Evolutionary conservation across 2,329 filamentous ascomycete genomes (phyloP).

Genomic region (Xylogone sp.): DNA sequence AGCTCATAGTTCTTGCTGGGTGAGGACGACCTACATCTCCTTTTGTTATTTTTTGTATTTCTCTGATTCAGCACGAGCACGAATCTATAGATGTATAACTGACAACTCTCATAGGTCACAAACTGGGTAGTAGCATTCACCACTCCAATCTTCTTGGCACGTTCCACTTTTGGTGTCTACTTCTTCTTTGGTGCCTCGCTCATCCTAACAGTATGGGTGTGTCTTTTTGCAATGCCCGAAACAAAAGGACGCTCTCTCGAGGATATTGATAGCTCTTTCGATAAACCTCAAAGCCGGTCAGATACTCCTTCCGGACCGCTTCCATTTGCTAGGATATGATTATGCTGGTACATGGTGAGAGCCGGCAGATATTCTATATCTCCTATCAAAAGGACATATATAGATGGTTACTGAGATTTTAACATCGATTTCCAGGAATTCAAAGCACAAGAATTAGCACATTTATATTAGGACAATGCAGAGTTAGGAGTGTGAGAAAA

Average conservation of each 20-base stretch:
- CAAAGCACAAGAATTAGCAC: too few relatives aligned
- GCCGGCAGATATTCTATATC: too few relatives aligned
- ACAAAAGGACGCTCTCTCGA: constrained; percentile 21
- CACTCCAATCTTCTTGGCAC: constrained; percentile 26
- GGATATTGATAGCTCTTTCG: constrained; percentile 9
- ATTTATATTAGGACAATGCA: too few relatives aligned
- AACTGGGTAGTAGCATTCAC: constrained; percentile 30
- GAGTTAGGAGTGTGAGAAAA: too few relatives aligned
- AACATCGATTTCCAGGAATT: too few relatives aligned
- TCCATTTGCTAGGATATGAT: too few relatives aligned
- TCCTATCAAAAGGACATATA: too few relatives aligned
- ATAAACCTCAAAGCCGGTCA: not conserved
- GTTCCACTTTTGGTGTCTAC: constrained; percentile 20
- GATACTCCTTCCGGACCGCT: too few relatives aligned
- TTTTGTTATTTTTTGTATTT: not conserved
- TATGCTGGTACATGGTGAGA: too few relatives aligned
- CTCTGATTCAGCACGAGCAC: too few relatives aligned
- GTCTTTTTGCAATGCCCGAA: constrained; percentile 19
- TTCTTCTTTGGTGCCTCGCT: constrained; percentile 25
- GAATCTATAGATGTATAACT: too few relatives aligned
- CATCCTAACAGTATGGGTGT: constrained; percentile 18
- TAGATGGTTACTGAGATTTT: too few relatives aligned
- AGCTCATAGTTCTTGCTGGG: constrained; percentile 43
- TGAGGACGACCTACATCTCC: constrained; percentile 9
- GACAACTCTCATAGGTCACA: constrained; percentile 8